Conservation (phyloP, 805 yeast species). For the Saturnispora diversa region DNA sequence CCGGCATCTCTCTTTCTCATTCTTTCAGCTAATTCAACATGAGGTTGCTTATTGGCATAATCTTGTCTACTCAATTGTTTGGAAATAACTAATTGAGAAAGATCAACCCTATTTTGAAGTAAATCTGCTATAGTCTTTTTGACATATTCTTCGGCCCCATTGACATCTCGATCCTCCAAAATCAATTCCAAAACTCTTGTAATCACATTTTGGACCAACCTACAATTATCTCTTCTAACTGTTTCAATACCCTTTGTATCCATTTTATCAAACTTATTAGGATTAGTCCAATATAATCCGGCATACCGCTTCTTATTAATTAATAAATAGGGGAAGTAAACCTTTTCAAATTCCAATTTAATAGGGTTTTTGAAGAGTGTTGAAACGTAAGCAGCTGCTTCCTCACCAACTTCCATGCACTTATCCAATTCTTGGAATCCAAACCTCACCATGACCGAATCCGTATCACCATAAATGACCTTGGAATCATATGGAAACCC, state of each 20-base stretch:
- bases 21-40: conserved; percentile 90
- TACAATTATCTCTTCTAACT: conserved; percentile 95
- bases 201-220: conserved; percentile 88
- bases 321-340: conserved; percentile 85
- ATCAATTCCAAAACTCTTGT: conserved; percentile 82
- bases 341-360: conserved; percentile 93
- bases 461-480: conserved; percentile 97
- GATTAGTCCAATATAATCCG: conserved; percentile 90
- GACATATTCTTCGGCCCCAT: conserved; percentile 76
- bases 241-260: conserved; percentile 98
- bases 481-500: conserved; percentile 80
- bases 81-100: conserved; percentile 88
- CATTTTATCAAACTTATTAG: conserved; percentile 91
- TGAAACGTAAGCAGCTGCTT: conserved; percentile 87
- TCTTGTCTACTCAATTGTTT: conserved; percentile 85
- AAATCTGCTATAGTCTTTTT: conserved; percentile 83
- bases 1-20: conserved; percentile 97
- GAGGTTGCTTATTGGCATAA: conserved; percentile 95
- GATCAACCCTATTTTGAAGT: conserved; percentile 82
- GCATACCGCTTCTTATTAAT: conserved; percentile 97
- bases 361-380: conserved; percentile 75
- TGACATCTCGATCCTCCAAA: conserved; percentile 79
- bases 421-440: conserved; percentile 73
- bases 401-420: conserved; percentile 88
- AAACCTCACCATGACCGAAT: conserved; percentile 97